Conservation (phyloP, 768 basidiomycete species). For the Cystoderma amianthinum region DNA sequence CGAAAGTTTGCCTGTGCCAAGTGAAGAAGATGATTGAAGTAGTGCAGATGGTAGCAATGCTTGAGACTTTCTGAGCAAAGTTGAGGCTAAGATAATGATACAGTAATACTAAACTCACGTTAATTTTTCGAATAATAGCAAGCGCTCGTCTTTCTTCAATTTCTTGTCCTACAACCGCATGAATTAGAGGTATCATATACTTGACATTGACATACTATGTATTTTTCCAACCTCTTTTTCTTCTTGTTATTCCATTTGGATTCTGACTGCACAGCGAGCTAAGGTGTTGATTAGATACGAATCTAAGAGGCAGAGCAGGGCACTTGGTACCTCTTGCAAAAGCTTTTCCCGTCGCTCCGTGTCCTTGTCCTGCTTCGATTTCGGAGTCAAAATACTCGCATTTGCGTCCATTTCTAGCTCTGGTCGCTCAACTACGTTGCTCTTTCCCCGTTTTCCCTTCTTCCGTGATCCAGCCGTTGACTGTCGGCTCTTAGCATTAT, state of each 20-base stretch:
- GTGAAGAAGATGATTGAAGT: slow-evolving; percentile 75
- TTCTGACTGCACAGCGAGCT: slow-evolving; percentile 48
- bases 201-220: slow-evolving; percentile 50
- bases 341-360: slow-evolving; percentile 51
- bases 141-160: slow-evolving; percentile 82
- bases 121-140: slow-evolving; percentile 71
- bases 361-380: slow-evolving; percentile 56
- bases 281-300: slow-evolving; percentile 4
- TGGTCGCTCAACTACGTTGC: slow-evolving; percentile 9
- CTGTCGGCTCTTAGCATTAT: slow-evolving; percentile 65
- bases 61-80: slow-evolving; percentile 61
- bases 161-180: slow-evolving; percentile 68
- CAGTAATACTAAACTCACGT: slow-evolving; percentile 69
- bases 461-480: slow-evolving; percentile 56
- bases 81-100: slow-evolving; percentile 12
- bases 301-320: neutral
- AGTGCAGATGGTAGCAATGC: slow-evolving; percentile 51
- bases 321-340: slow-evolving; percentile 45
- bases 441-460: slow-evolving; percentile 43
- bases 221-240: slow-evolving; percentile 85
- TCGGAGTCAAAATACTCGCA: slow-evolving; percentile 49
- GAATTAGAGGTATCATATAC: neutral
- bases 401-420: slow-evolving; percentile 41
- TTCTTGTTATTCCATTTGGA: slow-evolving; percentile 80
- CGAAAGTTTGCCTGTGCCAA: slow-evolving; percentile 65